A percentile compares a stretch with the other conserved stretches of the same genome.
Evolutionary conservation across 202 grass and related monocot genomes (phyloP).

Genomic region (Setaria italica): DNA sequence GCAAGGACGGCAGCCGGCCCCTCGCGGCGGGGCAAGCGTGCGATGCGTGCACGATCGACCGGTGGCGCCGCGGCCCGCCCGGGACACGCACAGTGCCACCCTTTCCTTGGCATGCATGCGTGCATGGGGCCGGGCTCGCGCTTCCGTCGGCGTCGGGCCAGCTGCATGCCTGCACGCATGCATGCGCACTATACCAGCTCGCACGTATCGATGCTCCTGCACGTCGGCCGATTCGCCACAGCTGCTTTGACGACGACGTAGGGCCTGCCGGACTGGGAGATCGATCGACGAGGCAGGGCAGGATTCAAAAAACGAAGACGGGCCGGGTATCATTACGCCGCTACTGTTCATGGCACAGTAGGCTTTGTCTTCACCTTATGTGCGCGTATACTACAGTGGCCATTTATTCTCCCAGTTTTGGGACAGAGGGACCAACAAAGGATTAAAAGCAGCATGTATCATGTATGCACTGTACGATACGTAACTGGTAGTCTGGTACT

Average conservation of each 20-base stretch:
- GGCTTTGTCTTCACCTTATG: background rate
- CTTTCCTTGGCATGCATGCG: background rate
- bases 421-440: background rate
- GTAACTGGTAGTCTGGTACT: too few species aligned
- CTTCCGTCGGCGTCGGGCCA: too few species aligned
- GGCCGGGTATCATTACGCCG: too few species aligned
- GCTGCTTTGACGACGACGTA: too few species aligned
- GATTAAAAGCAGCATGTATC: conserved; percentile 31
- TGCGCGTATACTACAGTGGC: background rate
- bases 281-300: background rate
- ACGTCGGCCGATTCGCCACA: too few species aligned
- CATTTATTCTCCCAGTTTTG: conserved; percentile 30
- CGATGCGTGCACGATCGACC: conserved; percentile 12
- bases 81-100: conserved; percentile 30
- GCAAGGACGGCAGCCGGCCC: background rate
- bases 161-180: too few species aligned
- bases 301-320: background rate
- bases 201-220: too few species aligned
- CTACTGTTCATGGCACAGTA: background rate
- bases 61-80: conserved; percentile 6
- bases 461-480: background rate
- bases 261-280: too few species aligned
- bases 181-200: too few species aligned
- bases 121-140: background rate
- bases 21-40: conserved; percentile 1